phyloP scores from a whole-genome alignment of 345 rosid genomes.

The Hibiscus tridactylites region DNA sequence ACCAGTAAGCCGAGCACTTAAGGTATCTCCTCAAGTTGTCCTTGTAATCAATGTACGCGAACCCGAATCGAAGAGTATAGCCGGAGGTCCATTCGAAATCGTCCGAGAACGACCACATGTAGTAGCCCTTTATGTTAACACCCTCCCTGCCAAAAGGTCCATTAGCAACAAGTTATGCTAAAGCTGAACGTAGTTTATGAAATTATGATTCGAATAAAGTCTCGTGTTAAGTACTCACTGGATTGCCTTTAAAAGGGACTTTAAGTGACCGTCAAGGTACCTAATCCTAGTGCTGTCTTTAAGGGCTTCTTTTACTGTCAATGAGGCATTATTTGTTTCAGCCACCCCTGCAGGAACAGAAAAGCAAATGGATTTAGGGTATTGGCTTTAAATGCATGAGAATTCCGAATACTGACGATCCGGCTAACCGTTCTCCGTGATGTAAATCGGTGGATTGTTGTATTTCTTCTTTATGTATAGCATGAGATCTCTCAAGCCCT shows the following conservation, averaged over 20 bases:
- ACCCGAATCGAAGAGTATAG: conserved; percentile 31
- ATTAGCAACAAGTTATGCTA: neutral
- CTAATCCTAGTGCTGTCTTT: conserved; percentile 34
- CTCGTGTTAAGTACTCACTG: conserved; percentile 20
- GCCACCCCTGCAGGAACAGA: conserved; percentile 8
- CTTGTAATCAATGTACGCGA: conserved; percentile 31
- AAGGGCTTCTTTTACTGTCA: conserved; percentile 19
- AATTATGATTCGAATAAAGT: neutral
- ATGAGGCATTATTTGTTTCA: conserved; percentile 16
- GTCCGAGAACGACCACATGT: conserved; percentile 36
- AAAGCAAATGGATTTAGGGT: neutral
- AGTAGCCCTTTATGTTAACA: conserved; percentile 37
- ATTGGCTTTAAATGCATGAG: neutral
- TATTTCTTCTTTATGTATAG: conserved; percentile 19
- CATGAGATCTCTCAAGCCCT: conserved; percentile 24
- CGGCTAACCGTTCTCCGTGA: conserved; percentile 39
- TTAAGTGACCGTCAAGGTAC: conserved; percentile 29
- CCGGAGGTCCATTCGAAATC: conserved; percentile 39
- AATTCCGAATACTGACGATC: too few relatives aligned
- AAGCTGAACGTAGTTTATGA: neutral
- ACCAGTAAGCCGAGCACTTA: conserved; percentile 44
- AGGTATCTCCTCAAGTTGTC: conserved; percentile 31
- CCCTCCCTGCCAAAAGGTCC: conserved; percentile 27
- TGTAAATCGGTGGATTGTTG: conserved; percentile 22
- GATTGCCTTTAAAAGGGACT: conserved; percentile 26